phyloP scores from a whole-genome alignment of 2,329 filamentous ascomycete species.

The Colletotrichum sp. region DNA sequence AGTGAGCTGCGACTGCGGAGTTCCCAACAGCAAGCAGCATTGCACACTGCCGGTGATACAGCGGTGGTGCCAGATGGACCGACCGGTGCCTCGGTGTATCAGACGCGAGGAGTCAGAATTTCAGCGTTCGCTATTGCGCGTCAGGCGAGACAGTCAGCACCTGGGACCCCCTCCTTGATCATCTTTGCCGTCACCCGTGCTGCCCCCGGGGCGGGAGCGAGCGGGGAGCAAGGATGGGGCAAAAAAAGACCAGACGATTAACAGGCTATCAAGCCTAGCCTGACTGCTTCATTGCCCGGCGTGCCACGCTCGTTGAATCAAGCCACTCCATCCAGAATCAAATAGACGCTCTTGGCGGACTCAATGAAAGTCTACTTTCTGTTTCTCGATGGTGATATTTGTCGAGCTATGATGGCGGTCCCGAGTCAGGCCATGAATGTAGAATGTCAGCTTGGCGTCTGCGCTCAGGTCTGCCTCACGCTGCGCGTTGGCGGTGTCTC shows the following conservation, averaged over 20 bases:
- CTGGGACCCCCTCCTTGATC: not conserved
- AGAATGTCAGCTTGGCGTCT: not conserved
- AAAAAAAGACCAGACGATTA: not conserved
- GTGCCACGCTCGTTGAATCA: not conserved
- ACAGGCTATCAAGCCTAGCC: not conserved
- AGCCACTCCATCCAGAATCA: not conserved
- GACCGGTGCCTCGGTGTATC: constrained; percentile 8
- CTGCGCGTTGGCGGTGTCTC: not conserved
- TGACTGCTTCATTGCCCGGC: not conserved
- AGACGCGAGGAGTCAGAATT: not conserved
- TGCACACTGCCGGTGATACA: constrained; percentile 7
- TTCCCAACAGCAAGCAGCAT: not conserved
- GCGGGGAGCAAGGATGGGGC: not conserved
- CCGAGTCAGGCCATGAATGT: not conserved
- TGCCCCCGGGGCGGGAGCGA: not conserved
- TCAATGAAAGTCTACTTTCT: not conserved
- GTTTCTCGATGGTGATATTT: not conserved
- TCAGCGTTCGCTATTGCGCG: not conserved
- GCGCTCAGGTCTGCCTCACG: not conserved
- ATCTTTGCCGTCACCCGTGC: not conserved
- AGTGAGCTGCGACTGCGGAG: not conserved
- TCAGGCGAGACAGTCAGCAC: not conserved
- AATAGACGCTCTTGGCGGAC: not conserved
- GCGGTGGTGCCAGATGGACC: constrained; percentile 10
- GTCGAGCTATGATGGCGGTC: not conserved